Percentiles rank a stretch among this genome's conserved stretches.
These are phyloP conservation scores for Xylariaceae sp. DNA, from an alignment of 2,329 filamentous ascomycete species.

Conservation along the genomic window DNA sequence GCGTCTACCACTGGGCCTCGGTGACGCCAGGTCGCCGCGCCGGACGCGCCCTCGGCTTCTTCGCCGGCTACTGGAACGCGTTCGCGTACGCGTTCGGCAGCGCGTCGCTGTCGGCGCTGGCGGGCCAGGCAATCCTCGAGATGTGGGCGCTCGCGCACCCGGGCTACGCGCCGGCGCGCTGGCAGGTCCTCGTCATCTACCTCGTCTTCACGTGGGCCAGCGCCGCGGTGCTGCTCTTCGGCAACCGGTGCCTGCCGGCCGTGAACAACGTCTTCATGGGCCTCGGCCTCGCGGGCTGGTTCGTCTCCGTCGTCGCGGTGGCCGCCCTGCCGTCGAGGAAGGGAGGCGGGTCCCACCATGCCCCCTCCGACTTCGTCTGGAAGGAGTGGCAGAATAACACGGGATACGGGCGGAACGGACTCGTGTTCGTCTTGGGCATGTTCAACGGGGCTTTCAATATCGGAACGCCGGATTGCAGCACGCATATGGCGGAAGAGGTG, in stretches of 20 bases:
- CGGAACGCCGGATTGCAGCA: slow-evolving; percentile 66
- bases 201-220: slow-evolving; percentile 44
- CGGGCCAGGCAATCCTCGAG: slow-evolving; percentile 46
- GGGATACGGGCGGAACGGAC: slow-evolving; percentile 45
- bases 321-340: slow-evolving; percentile 50
- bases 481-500: slow-evolving; percentile 68
- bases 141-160: slow-evolving; percentile 48
- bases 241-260: slow-evolving; percentile 54
- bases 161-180: slow-evolving; percentile 40
- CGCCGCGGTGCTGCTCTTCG: slow-evolving; percentile 51
- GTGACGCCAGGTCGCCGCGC: slow-evolving; percentile 56
- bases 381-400: slow-evolving; percentile 43
- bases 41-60: slow-evolving; percentile 53
- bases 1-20: slow-evolving; percentile 65
- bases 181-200: slow-evolving; percentile 50
- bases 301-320: slow-evolving; percentile 59
- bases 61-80: slow-evolving; percentile 51
- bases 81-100: slow-evolving; percentile 45
- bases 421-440: slow-evolving; percentile 41
- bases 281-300: slow-evolving; percentile 54
- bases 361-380: slow-evolving; percentile 44
- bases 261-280: slow-evolving; percentile 58
- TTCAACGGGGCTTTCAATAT: slow-evolving; percentile 70
- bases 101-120: slow-evolving; percentile 45
- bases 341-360: slow-evolving; percentile 34